These are phyloP conservation scores for Panaeolus cyanescens DNA, from an alignment of 768 basidiomycete species.

Conservation along the genomic window DNA sequence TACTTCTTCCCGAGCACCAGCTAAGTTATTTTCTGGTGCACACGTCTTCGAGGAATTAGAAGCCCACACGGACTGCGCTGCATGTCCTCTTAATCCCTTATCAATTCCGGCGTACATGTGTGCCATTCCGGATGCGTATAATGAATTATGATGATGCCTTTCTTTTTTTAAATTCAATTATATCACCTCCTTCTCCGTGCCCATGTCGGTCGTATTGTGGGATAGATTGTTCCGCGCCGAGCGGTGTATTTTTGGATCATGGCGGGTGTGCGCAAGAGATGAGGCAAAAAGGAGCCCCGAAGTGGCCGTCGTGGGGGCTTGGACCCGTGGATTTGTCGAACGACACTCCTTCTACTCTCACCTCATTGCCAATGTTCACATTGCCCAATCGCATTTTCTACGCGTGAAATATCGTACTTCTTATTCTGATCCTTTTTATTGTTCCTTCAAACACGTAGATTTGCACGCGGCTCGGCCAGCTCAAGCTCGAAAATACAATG, in stretches of 20 bases:
- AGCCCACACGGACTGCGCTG: background rate
- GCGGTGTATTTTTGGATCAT: background rate
- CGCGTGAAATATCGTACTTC: background rate
- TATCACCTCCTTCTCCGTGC: background rate
- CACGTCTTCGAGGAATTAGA: too few relatives aligned
- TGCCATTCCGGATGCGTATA: background rate
- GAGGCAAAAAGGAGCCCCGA: background rate
- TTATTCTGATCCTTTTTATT: background rate
- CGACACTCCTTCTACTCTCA: background rate
- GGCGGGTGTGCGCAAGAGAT: background rate
- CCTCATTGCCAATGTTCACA: background rate
- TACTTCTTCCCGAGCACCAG: too few relatives aligned
- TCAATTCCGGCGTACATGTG: background rate
- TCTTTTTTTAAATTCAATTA: background rate
- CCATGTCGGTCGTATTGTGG: constrained; percentile 1
- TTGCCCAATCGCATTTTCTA: background rate
- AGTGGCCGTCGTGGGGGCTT: background rate
- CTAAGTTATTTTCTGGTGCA: too few relatives aligned
- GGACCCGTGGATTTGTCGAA: background rate
- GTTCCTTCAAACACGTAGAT: background rate
- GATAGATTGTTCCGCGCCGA: background rate
- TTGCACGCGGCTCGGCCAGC: background rate
- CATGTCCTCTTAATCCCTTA: background rate
- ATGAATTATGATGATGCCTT: background rate
- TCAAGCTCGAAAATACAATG: background rate